Evolutionary conservation across 768 basidiomycete species (phyloP), one percentile per base, ranked within the genome.

Genomic region (Russula emetica): DNA sequence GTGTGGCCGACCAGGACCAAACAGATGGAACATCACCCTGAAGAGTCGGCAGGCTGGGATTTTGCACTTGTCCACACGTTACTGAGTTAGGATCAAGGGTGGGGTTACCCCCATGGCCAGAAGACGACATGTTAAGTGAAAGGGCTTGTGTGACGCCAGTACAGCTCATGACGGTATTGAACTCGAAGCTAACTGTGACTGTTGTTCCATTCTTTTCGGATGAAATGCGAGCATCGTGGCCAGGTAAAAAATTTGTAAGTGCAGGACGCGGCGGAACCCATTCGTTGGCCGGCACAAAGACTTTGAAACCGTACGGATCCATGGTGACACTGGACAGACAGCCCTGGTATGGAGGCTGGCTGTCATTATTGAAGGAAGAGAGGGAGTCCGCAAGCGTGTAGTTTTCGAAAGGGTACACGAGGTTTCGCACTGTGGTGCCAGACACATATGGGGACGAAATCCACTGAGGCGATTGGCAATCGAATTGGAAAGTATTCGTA

Each of bases 321-420:
- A 96, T 79, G 3, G 82, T 83, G 71, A 96, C 67, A 18, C 70
- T 74, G 2, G 75, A 74, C 49, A 96, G 73, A 79, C 94, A 96
- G 2, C 94, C 94, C 61, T 82, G 82, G 72, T 72, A 93, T 4
- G 89, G 89, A 0, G 85, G 79, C 14, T 71, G 71, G 28, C 78
- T 76, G 69, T 90, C 78, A 61, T 79, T 78, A 71, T 80, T 80
- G 75, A 82, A 92, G 1, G 88, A 80, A 16, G 82, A 80, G 6
- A 78, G 74, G 1, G 94, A 94, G 54, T 85, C 80, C 57, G 80
- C 70, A 44, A 96, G 84, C 0, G 77, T 80, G 72, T 91, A 86
- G n/a, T 71, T 79, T 70, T 97, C 94, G 74, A 86, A 96, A 8
- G 94, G 94, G 42, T 85, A 81, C 62, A 97, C 80, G 34, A 96